These are phyloP conservation scores for Heracleum sosnowskyi DNA, from an alignment of 129 eudicot genomes.

Conservation along the genomic window DNA sequence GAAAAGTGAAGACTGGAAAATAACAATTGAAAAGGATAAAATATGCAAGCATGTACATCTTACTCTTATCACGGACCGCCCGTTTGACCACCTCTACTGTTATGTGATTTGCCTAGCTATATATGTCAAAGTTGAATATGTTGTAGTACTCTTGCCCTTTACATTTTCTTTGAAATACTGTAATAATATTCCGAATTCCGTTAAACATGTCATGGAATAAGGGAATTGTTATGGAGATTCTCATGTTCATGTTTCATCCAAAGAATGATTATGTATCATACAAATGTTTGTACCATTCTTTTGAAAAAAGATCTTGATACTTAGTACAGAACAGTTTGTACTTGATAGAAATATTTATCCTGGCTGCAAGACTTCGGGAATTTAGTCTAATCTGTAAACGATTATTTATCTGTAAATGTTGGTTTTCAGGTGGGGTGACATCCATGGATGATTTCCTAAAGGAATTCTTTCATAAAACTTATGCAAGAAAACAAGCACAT, in stretches of 20 bases:
- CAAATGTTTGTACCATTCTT: not conserved
- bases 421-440: conserved; percentile 80
- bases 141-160: not conserved
- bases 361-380: not conserved
- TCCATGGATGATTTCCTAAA: conserved; percentile 80
- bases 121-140: not conserved
- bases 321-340: not conserved
- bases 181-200: not conserved
- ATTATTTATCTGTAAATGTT: not conserved
- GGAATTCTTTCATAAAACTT: conserved; percentile 73
- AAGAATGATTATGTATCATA: not conserved
- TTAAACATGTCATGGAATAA: not conserved
- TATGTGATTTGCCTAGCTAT: not conserved
- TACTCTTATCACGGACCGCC: too few species aligned
- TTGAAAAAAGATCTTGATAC: not conserved
- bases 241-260: not conserved
- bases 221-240: not conserved
- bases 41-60: not conserved
- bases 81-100: too few species aligned
- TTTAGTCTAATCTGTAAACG: not conserved
- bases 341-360: not conserved
- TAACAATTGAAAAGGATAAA: not conserved
- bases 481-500: conserved; percentile 57
- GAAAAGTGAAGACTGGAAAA: not conserved
- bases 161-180: not conserved